Evolutionary conservation across 345 rosid genomes (phyloP), one percentile per base, ranked within the genome.

Genomic region (Streptanthus diversifolius): DNA sequence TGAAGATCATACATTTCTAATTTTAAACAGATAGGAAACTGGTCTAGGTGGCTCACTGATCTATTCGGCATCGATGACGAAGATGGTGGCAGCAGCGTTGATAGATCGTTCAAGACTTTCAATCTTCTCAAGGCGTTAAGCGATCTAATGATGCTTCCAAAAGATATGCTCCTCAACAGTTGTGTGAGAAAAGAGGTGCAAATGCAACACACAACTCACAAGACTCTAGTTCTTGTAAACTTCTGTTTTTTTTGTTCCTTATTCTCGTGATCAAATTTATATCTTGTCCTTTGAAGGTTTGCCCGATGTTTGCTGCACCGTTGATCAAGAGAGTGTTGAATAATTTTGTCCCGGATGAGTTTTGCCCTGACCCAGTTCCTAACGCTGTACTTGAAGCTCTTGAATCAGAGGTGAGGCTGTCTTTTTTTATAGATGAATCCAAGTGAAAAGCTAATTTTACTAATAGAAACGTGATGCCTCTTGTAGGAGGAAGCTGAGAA

Each of bases 101-200:
- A 86, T 35, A 49, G 76, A 25, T 83, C 95, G 19, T 87, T 87
- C 71, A 89, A 89, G 77, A 72, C 90, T 66, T 93, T 93, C 77
- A 80, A 79, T 83, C 96, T 89, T 68, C 92, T 93, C 27, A 88
- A 89, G 74, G 95, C 98, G 1, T 73, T 91, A 66, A 93, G 97
- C 73, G 97, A 91, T 80, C 95, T 93, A 37, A 89, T 91, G 98
- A 93, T 93, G 97, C 96, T 93, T 78, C 97, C 98, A n/a, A 91
- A 91, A 77, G 97, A 89, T 75, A 82, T 91, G 96, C 95, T 93
- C 55, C 79, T 89, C 70, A 80, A 83, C 77, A 82, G 68, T 76
- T 66, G 85, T 55, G 83, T 85, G 70, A 79, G 95, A 77, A 87
- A 88, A 87, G 98, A 93, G 96, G 98, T 93, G 39, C 35, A 62